Conservation (phyloP, 2,329 filamentous ascomycete species). For the Erysiphe neolycopersici region DNA sequence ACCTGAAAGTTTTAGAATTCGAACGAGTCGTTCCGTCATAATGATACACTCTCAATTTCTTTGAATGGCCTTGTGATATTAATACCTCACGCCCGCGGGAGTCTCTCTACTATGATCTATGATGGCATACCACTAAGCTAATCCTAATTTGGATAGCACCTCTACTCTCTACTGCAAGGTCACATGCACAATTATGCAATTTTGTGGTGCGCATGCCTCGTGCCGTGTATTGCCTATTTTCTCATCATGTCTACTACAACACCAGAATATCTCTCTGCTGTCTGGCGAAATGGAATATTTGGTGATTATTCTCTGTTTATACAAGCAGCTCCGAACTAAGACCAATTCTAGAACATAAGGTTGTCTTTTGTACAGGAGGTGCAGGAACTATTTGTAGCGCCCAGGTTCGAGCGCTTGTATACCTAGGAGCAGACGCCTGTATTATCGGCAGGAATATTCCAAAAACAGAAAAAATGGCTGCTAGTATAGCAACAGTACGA, state of each 20-base stretch:
- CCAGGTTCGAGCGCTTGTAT: constrained; percentile 73
- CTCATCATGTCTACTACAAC: no score
- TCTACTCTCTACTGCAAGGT: no score
- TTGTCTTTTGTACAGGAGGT: constrained; percentile 85
- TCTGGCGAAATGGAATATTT: constrained; percentile 76
- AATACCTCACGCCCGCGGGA: no score
- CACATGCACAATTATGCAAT: no score
- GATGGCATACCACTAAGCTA: no score
- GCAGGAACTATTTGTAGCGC: constrained; percentile 84
- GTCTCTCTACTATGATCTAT: no score
- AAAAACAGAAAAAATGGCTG: constrained; percentile 61
- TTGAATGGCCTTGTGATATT: no score
- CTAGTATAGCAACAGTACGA: constrained; percentile 57
- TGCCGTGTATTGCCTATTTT: no score
- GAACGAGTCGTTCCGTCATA: no score
- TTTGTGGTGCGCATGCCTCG: no score
- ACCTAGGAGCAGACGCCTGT: constrained; percentile 76
- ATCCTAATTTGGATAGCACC: no score
- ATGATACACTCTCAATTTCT: no score
- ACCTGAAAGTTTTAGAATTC: constrained; percentile 54
- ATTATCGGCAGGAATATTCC: constrained; percentile 75
- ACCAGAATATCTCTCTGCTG: constrained; percentile 50
- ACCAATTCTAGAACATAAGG: constrained; percentile 39
- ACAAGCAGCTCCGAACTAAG: background rate
- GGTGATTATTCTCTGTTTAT: constrained; percentile 19